Conservation (phyloP, 352 stramenopile species). For the Phytophthora nicotianae region DNA sequence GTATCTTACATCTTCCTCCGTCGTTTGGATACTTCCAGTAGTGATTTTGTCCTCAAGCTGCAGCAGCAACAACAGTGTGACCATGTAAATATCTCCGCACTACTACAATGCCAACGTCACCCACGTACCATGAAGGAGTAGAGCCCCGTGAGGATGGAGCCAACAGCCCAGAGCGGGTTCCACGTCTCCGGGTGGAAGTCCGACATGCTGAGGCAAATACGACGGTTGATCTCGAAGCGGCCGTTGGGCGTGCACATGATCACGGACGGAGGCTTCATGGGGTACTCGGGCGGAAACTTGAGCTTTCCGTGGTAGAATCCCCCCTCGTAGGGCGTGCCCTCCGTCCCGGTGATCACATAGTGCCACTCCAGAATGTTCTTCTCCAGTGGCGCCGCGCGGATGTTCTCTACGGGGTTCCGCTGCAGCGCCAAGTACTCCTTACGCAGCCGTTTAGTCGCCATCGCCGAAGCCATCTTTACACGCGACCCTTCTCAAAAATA, state of each 20-base stretch:
- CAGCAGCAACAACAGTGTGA: neutral
- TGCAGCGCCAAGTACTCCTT: constrained; percentile 92
- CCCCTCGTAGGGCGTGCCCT: constrained; percentile 82
- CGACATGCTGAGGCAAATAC: constrained; percentile 95
- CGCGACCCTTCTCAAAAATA: neutral
- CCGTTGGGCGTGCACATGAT: constrained; percentile 95
- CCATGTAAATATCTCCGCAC: neutral
- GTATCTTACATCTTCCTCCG: constrained; percentile 51
- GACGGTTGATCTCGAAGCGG: constrained; percentile 94
- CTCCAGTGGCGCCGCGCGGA: constrained; percentile 90
- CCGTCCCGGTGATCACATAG: constrained; percentile 93
- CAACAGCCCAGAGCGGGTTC: constrained; percentile 97
- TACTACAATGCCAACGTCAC: no score
- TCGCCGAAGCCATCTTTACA: constrained; percentile 84
- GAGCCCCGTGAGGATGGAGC: constrained; percentile 94
- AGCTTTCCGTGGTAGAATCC: constrained; percentile 93
- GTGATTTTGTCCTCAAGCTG: constrained; percentile 82
- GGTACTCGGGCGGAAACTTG: constrained; percentile 95
- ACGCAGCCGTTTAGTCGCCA: constrained; percentile 91
- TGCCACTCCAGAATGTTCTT: constrained; percentile 96
- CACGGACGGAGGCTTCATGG: constrained; percentile 94
- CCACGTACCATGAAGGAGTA: constrained; percentile 93
- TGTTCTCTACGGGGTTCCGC: constrained; percentile 91
- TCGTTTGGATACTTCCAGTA: constrained; percentile 85
- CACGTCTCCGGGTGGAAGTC: constrained; percentile 96